Evolutionary conservation across 2,329 filamentous ascomycete species (phyloP), one percentile per base, ranked within the genome.

Genomic region (Stagonosporopsis rhizophila): DNA sequence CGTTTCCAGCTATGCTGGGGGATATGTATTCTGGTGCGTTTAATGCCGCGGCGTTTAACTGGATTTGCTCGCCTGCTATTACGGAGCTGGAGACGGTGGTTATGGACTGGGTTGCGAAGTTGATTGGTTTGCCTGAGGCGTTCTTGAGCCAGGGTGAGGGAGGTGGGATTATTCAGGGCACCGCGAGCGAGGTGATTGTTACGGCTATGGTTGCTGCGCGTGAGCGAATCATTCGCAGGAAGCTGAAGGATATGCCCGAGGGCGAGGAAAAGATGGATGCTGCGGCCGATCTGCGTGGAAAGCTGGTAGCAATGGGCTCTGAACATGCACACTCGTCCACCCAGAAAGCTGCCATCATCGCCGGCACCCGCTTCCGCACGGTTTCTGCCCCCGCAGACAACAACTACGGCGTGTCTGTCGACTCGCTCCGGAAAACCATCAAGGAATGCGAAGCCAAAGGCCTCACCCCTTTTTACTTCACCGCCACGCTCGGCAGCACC

Each of bases 61-160:
- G 94, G 94, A 87, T 97, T 62, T 97, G 94, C 78, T 92, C 89
- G 6, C 94, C 94, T 0, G 92, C 90, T 6, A 89, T 95, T 17
- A 98, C 94, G 0, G 94, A 98, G 79, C 84, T 98, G 44, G 94
- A 98, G 81, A 96, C 93, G 0, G 84, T 97, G 22, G 89, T 96
- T 39, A 83, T 97, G 74, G 94, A 98, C 77, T 98, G 94, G 93
- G 80, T 97, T 3, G 91, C 89, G 15, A 86, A 89, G 73, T 83
- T 92, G 8, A 77, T 97, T 12, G 86, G 80, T 1, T 80, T 98
- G 22, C 92, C 94, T 0, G 77, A 83, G 11, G 89, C 85, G 64
- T 98, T 88, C 71, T 79, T 89, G 19, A 94, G 89, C 44, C 86
- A 87, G 0, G 89, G 87, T 0, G 83, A 87, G 56, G 92, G 92